Base-by-base conservation (phyloP, 257 asterid genomes). In the Hygrophila difformis region DNA sequence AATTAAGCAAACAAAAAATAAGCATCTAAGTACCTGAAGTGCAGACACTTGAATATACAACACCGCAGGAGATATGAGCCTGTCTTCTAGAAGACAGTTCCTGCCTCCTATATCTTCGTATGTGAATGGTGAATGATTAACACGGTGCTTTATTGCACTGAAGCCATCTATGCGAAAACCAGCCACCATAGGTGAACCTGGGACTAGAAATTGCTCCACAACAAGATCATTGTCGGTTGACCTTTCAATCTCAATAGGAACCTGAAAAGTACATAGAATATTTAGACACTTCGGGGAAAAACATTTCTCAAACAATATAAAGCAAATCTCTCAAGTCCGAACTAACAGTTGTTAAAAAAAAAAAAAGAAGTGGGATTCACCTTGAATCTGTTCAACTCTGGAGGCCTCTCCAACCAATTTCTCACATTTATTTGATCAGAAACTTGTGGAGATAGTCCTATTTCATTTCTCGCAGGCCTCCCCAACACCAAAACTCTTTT, bases 131-230 rank as follows among this genome's bases (percentile, higher is more conserved):
- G 96, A 85, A 68, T 85, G 98, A 60, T 67, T 71, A 38, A 77
- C 77, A 36, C 93, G 74, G 59, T 71, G 85, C 74, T 78, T 91
- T 65, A 91, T 80, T 18, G 87, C 87, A 65, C 76, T 75, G 67
- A 91, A 78, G 63, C 89, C 94, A 61, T 89, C 98, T 53, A 91
- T 66, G 35, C 94, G 98, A 70, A 91, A 91, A 46, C 98, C 98
- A 50, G 93, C 88, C 71, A 86, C 61, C 75, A 68, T 70, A 52
- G 94, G 98, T 49, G 96, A 79, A 70, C 71, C 77, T 17, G 88
- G 84, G 46, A 92, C 62, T 22, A 82, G 57, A 59, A 69, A 91
- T 64, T 82, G 98, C 64, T 91, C 98, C 60, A 91, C 65, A 51
- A 82, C 82, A 72, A 86, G 94, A 64, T 82, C 96, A 54, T 74